These are phyloP conservation scores for Tuber indicum DNA, from an alignment of 495 filamentous ascomycete species.

Conservation along the genomic window DNA sequence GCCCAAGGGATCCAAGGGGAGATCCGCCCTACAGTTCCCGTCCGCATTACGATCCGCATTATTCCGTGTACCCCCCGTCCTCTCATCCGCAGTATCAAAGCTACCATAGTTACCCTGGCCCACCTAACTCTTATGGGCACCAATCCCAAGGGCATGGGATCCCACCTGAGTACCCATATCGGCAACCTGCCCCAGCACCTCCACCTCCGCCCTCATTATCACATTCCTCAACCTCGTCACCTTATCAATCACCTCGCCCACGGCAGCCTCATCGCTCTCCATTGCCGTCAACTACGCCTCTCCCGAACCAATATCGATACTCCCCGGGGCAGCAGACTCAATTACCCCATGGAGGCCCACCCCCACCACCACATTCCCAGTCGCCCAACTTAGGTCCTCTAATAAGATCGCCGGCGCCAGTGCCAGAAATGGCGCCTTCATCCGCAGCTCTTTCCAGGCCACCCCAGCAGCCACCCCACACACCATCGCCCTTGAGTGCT, in stretches of 20 bases:
- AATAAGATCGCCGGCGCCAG: constrained; percentile 33
- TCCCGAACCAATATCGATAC: constrained; percentile 27
- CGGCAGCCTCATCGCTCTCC: constrained; percentile 19
- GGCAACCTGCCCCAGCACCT: constrained; percentile 27
- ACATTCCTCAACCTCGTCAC: constrained; percentile 36
- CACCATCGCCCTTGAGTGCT: constrained; percentile 30
- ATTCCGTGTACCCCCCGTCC: constrained; percentile 37
- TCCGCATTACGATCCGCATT: constrained; percentile 33
- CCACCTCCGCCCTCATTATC: constrained; percentile 22
- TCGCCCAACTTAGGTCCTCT: constrained; percentile 21
- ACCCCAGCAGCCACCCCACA: constrained; percentile 25
- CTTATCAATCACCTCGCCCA: constrained; percentile 37
- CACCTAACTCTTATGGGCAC: constrained; percentile 31
- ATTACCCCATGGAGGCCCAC: constrained; percentile 27
- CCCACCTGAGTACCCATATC: constrained; percentile 32
- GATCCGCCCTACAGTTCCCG: constrained; percentile 34
- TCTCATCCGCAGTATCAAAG: constrained; percentile 34
- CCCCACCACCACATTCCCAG: constrained; percentile 22
- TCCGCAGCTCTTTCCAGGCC: constrained; percentile 6
- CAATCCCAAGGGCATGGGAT: constrained; percentile 13
- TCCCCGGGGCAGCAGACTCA: constrained; percentile 22
- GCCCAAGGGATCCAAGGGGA: constrained; percentile 35
- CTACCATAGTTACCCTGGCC: constrained; percentile 31
- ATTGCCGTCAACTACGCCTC: constrained; percentile 21
- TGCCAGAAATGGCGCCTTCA: constrained; percentile 20